Base-by-base conservation (phyloP, 257 asterid species). In the Cruciata laevipes region DNA sequence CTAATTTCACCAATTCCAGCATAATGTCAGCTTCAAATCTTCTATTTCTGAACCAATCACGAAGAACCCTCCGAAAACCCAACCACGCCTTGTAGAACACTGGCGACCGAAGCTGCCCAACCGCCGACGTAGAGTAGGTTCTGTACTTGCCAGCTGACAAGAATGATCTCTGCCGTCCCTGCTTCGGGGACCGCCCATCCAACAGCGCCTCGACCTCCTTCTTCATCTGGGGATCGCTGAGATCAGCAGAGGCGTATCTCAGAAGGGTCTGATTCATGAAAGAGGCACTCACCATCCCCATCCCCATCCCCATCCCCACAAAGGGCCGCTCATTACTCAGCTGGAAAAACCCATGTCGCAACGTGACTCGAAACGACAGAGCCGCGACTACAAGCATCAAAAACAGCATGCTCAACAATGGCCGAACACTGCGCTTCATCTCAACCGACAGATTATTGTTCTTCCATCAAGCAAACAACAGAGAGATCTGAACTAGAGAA, bases 31-130 rank as follows among this genome's bases (percentile, higher is more conserved):
- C 69, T 18, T 73, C 30, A 53, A 77, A 79, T 80, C 82, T 77
- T 40, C 97, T 82, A 37, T 83, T 84, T 74, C 90, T 77, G 31
- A 77, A 82, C 99, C 99, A 94, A 74, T 87, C 91, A 49, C 79
- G 80, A 55, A 93, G 69, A 57, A 67, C 69, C 70, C 86, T 74
- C 71, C 88, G 60, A 31, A 90, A 88, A 47, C 80, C 78, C 85
- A 78, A 74, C 99, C 96, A 90, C 3, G 90, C 69, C 13, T 78
- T 79, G 67, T 77, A 75, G 65, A 88, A 86, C 85, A 85, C 97
- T 40, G 90, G 92, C 61, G 97, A 79, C 42, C 84, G 87, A 75
- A 84, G 68, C 32, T 90, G 92, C 40, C 94, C 95, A 23, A 81
- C 76, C 17, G 84, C 76, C 33, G 95, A 58, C 78, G 85, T 82